Base-by-base conservation (phyloP, 2,329 filamentous ascomycete genomes). In the Cercospora nicotianae region DNA sequence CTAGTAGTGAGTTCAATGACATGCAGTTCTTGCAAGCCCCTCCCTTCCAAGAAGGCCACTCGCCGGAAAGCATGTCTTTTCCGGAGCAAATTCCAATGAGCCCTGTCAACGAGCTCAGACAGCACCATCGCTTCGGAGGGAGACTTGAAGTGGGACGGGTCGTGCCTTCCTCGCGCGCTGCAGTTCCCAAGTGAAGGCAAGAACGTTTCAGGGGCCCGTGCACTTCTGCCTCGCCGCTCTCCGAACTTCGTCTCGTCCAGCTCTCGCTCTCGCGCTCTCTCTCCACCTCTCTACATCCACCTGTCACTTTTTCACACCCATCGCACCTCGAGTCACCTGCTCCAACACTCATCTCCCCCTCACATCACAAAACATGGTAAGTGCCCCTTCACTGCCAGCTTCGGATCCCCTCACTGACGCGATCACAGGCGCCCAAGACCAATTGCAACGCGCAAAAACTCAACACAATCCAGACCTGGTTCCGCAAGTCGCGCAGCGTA, bases 401-500 rank as follows among this genome's bases (percentile, higher is more conserved):
- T 13, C 63, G 12, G 28, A 42, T 6, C 28, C n/a, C 48, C 18
- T 30, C 20, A 60, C 66, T 72, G 33, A 70, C 23, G 31, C 10
- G 6, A 53, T 13, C 4, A 39, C 69, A 83, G 82, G 79, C 82
- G 48, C 87, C 87, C 30, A 89, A 88, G 78, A 81, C 81, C 31
- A 81, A 85, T 59, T 83, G 87, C 68, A 86, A 87, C 66, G 81
- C 83, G 12, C 84, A 84, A 45, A 90, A 90, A 77, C 83, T 87
- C 72, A 80, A 82, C 30, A 81, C 85, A 42, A 87, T 89, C 69
- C 80, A 89, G 68, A 78, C 83, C 16, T 87, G 87, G 81, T 84
- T 91, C 69, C 86, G 85, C 73, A 82, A 83, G 67, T 86, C 87
- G 3, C 82, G 85, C 66, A 86, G 85, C 42, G 88, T 87, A 18